phyloP scores from a whole-genome alignment of 352 stramenopile genomes.

The Phytopythium aichiense region DNA sequence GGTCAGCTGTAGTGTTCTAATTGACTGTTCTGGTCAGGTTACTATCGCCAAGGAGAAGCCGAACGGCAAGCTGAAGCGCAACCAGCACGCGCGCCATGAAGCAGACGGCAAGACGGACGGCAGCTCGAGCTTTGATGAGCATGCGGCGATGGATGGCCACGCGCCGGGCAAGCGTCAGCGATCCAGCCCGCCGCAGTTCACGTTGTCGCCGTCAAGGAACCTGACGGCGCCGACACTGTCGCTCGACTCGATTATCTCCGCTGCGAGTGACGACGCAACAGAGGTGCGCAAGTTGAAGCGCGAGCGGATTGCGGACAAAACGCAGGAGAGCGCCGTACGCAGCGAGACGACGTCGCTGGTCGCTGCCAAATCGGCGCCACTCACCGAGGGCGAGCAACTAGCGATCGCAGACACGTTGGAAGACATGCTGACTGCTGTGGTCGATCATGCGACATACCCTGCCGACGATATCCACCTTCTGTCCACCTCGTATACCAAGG shows the following conservation, averaged over 20 bases:
- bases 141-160: slow-evolving; percentile 22
- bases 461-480: neutral
- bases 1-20: neutral
- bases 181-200: slow-evolving; percentile 34
- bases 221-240: neutral
- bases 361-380: neutral
- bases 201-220: neutral
- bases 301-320: neutral
- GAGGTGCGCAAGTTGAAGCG: neutral
- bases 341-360: neutral
- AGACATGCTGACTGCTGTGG: neutral
- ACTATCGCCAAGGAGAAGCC: slow-evolving; percentile 57
- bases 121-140: slow-evolving; percentile 13
- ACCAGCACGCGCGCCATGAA: slow-evolving; percentile 44
- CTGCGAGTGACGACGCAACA: neutral
- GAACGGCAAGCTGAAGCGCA: slow-evolving; percentile 63
- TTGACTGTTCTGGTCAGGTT: slow-evolving; percentile 28
- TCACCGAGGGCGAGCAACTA: neutral
- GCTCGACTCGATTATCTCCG: neutral
- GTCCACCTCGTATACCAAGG: neutral
- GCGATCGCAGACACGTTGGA: neutral
- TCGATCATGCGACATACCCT: neutral
- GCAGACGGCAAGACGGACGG: slow-evolving; percentile 26
- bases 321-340: neutral
- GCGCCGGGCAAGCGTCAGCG: slow-evolving; percentile 58